phyloP scores from a whole-genome alignment of 805 yeast genomes.

The Candida railenensis region DNA sequence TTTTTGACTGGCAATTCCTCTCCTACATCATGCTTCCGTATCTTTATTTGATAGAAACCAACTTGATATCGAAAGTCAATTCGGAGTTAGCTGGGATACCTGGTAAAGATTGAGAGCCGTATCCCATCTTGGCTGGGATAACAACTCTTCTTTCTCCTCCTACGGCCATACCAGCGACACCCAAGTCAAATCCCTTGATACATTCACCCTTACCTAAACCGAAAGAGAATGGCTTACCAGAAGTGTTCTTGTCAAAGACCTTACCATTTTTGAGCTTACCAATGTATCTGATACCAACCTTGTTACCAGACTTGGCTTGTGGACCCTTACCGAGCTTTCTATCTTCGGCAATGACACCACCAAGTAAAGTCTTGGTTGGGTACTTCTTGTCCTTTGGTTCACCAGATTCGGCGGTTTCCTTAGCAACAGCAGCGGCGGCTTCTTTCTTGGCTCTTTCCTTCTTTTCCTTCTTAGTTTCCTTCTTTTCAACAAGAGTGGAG shows the following conservation, averaged over 20 bases:
- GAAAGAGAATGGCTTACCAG: slow-evolving; percentile 93
- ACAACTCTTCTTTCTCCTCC: slow-evolving; percentile 98
- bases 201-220: slow-evolving; percentile 96
- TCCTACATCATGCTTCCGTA: background rate
- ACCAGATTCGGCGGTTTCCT: slow-evolving; percentile 15
- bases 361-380: slow-evolving; percentile 78
- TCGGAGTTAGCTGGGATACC: slow-evolving; percentile 98
- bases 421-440: slow-evolving; percentile 25
- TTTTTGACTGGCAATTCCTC: background rate
- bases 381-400: slow-evolving; percentile 37
- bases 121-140: slow-evolving; percentile 95
- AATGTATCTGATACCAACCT: slow-evolving; percentile 94
- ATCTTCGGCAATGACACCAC: slow-evolving; percentile 94
- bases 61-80: slow-evolving; percentile 92
- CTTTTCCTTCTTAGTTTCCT: slow-evolving; percentile 22
- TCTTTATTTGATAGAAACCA: slow-evolving; percentile 78
- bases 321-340: slow-evolving; percentile 87
- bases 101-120: slow-evolving; percentile 91
- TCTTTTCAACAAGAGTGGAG: slow-evolving; percentile 29
- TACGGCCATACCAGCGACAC: slow-evolving; percentile 97
- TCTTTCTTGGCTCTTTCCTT: slow-evolving; percentile 26
- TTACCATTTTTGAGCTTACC: slow-evolving; percentile 97
- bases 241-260: slow-evolving; percentile 94
- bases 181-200: slow-evolving; percentile 97
- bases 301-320: slow-evolving; percentile 82